Conservation (phyloP, 2,329 filamentous ascomycete species). For the Sarocladiaceae sp. region DNA sequence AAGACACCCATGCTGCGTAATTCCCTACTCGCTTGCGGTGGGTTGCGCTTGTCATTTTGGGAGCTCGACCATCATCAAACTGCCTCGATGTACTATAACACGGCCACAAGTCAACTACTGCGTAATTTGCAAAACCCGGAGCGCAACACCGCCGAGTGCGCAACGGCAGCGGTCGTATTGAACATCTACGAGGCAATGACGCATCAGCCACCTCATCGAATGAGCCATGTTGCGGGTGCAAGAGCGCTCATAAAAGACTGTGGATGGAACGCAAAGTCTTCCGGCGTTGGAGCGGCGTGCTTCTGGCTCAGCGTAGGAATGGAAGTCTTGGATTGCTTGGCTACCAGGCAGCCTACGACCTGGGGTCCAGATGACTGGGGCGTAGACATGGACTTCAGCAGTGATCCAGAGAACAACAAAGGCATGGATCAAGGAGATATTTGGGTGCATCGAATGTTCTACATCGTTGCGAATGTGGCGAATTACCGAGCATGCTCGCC, state of each 20-base stretch:
- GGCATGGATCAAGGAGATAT: slow-evolving; percentile 61
- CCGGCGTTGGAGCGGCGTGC: slow-evolving; percentile 76
- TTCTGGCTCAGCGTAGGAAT: slow-evolving; percentile 93
- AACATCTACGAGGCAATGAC: slow-evolving; percentile 94
- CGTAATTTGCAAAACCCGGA: slow-evolving; percentile 76
- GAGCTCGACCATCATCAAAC: slow-evolving; percentile 70
- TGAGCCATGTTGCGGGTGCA: slow-evolving; percentile 83
- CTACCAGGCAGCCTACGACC: slow-evolving; percentile 78
- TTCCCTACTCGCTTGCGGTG: slow-evolving; percentile 82
- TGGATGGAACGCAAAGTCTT: slow-evolving; percentile 74
- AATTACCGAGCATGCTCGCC: slow-evolving; percentile 73
- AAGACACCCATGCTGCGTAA: slow-evolving; percentile 83
- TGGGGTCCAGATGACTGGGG: slow-evolving; percentile 93
- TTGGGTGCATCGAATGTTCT: slow-evolving; percentile 86
- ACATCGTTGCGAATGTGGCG: slow-evolving; percentile 78
- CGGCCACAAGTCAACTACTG: slow-evolving; percentile 71
- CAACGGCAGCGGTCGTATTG: slow-evolving; percentile 78
- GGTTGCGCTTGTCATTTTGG: slow-evolving; percentile 68
- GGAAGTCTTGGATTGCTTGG: slow-evolving; percentile 82
- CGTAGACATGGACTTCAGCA: slow-evolving; percentile 65
- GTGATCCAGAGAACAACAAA: slow-evolving; percentile 36
- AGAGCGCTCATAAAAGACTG: slow-evolving; percentile 84
- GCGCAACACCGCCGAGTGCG: slow-evolving; percentile 76
- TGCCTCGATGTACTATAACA: slow-evolving; percentile 77
- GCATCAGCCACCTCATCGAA: slow-evolving; percentile 68